Evolutionary conservation across 1,284 basidiomycete genomes (phyloP), one percentile per base, ranked within the genome.

Genomic region (Ceratobasidium sp.): DNA sequence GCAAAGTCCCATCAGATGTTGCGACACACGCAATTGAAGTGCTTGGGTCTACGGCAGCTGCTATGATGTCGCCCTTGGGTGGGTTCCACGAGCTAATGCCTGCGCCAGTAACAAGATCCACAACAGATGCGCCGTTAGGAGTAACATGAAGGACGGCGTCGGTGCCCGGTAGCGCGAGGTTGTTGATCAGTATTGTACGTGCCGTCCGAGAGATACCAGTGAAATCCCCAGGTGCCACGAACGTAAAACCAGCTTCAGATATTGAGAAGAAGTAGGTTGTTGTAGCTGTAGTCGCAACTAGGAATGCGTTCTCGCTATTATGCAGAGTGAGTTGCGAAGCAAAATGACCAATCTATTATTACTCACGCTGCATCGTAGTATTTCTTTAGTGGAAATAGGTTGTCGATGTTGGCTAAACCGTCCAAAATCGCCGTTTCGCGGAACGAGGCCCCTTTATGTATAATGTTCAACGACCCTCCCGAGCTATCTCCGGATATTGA

Each of bases 401-500:
- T 82, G 9, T 87, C 85, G 5, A 92, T 83, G 62, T 87, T 83
- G 0, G 82, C 79, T 32, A 95, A 76, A 0, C 90, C 92, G 26
- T 89, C 85, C 6, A 95, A 78, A 28, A 81, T 80, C 0, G 90
- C 88, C 5, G 88, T 77, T 76, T 92, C 90, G 66, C 89, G 85
- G 77, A 97, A 89, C 71, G 94, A 92, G 0, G 94, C 95, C 1
- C 96, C 96, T 75, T 90, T 95, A 73, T 94, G 86, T 9, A 98
- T 87, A 30, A 96, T 82, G 46, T 94, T 89, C 9, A 99, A 79
- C 11, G 91, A 91, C 7, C 96, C 96, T 0, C 89, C 88, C 74
- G 89, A 94, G 21, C 87, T 87, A 0, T 90, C 91, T 1, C 97
- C 97, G 1, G 95, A 97, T 76, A 94, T 95, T 0, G 95, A 93